These are phyloP conservation scores for Prillingera fragicola DNA, from an alignment of 1,284 basidiomycete species.

Conservation along the genomic window DNA sequence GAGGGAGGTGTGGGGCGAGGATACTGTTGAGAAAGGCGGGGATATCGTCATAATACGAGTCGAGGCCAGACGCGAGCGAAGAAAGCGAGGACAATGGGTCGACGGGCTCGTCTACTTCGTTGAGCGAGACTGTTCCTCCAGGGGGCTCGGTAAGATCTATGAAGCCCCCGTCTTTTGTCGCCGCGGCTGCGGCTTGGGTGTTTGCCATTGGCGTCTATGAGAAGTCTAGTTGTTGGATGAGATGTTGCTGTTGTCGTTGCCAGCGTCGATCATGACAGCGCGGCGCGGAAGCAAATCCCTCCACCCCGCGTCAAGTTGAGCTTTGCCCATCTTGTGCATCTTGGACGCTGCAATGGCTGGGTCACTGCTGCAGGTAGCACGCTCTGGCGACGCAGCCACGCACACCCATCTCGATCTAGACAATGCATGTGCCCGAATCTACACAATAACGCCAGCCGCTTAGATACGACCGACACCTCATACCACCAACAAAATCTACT, in stretches of 20 bases:
- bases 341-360: no score
- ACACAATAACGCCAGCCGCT: background rate
- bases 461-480: background rate
- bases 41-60: constrained; percentile 35
- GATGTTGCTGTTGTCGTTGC: background rate
- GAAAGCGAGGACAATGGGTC: constrained; percentile 25
- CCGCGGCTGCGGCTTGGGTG: background rate
- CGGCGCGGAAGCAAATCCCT: background rate
- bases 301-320: no score
- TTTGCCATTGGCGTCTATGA: background rate
- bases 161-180: background rate
- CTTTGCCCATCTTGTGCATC: no score
- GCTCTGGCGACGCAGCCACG: no score
- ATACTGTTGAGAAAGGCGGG: constrained; percentile 44
- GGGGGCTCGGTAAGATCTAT: background rate
- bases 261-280: background rate
- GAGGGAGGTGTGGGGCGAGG: constrained; percentile 27
- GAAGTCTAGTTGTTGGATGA: background rate
- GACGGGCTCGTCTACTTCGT: background rate
- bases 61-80: constrained; percentile 38
- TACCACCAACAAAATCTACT: constrained; percentile 4
- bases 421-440: background rate
- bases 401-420: background rate
- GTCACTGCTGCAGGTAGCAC: no score
- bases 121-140: background rate